Evolutionary conservation across 345 rosid species (phyloP).

Genomic region (Populus simonii): DNA sequence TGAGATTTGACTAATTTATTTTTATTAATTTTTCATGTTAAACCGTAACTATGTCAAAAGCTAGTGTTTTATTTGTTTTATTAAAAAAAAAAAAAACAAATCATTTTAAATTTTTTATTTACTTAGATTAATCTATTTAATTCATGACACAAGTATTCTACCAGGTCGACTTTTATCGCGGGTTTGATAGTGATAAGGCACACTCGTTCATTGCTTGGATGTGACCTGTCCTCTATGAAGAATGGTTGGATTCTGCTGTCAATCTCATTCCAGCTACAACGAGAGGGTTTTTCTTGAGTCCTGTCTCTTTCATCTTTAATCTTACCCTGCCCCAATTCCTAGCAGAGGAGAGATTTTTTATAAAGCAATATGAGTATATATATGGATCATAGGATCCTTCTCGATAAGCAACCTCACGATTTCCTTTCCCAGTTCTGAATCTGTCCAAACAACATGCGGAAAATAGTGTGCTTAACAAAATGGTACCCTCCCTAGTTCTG

Average conservation of each 20-base stretch:
- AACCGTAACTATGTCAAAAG: no score
- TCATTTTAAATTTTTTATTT: no score
- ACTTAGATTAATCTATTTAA: no score
- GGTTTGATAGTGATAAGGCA: background rate
- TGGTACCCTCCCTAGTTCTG: constrained; percentile 17
- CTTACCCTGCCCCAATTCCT: constrained; percentile 62
- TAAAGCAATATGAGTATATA: constrained; percentile 32
- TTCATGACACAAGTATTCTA: no score
- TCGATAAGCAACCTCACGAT: constrained; percentile 46
- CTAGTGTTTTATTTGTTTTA: no score
- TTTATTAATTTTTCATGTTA: no score
- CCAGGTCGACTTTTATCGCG: no score
- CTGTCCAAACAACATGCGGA: constrained; percentile 49
- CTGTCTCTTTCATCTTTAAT: constrained; percentile 52
- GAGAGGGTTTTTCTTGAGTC: constrained; percentile 61
- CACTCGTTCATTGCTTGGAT: constrained; percentile 3
- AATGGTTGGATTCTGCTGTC: constrained; percentile 47
- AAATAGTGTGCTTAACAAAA: constrained; percentile 46
- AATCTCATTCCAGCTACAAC: constrained; percentile 81
- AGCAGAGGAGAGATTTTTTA: constrained; percentile 51
- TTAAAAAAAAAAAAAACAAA: no score
- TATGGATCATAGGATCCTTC: constrained; percentile 51
- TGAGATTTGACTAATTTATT: no score
- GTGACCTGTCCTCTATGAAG: constrained; percentile 42
- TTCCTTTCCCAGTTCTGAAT: constrained; percentile 43